phyloP scores from a whole-genome alignment of 257 asterid species.

The Leonotis leonurus region DNA sequence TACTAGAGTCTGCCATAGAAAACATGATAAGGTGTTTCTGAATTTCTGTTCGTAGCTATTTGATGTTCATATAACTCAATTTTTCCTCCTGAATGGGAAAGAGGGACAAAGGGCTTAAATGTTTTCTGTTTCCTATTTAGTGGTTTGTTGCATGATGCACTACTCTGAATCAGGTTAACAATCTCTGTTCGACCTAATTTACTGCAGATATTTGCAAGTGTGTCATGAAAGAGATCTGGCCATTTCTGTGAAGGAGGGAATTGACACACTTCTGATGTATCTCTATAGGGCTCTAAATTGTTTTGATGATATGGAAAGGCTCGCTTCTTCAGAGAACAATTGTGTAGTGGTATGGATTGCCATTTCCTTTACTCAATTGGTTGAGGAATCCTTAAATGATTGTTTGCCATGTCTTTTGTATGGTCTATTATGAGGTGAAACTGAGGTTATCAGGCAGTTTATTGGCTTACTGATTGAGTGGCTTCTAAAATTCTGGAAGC shows the following conservation, averaged over 20 bases:
- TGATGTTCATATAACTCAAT: conserved; percentile 5
- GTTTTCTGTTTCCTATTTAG: neutral
- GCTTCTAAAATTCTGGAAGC: conserved; percentile 3
- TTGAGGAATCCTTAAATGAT: neutral
- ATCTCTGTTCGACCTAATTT: conserved; percentile 14
- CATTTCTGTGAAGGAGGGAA: conserved; percentile 71
- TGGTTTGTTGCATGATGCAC: conserved; percentile 8
- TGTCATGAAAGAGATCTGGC: conserved; percentile 69
- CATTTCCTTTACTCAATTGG: conserved; percentile 1
- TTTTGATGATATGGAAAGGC: conserved; percentile 81
- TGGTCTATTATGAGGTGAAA: neutral
- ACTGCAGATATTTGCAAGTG: conserved; percentile 62
- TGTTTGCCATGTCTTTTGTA: neutral
- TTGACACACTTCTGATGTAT: conserved; percentile 92
- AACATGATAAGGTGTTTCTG: conserved; percentile 73
- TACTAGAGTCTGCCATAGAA: conserved; percentile 66
- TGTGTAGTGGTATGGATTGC: conserved; percentile 79
- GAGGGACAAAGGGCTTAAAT: neutral
- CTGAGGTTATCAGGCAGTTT: neutral
- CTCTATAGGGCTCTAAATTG: conserved; percentile 74
- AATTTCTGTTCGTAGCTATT: conserved; percentile 19
- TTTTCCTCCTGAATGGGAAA: neutral
- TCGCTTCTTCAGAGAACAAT: conserved; percentile 78
- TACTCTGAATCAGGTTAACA: conserved; percentile 9
- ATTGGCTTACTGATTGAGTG: neutral